Base-by-base conservation (phyloP, 2,329 filamentous ascomycete genomes). In the Sclerotinia glacialis region DNA sequence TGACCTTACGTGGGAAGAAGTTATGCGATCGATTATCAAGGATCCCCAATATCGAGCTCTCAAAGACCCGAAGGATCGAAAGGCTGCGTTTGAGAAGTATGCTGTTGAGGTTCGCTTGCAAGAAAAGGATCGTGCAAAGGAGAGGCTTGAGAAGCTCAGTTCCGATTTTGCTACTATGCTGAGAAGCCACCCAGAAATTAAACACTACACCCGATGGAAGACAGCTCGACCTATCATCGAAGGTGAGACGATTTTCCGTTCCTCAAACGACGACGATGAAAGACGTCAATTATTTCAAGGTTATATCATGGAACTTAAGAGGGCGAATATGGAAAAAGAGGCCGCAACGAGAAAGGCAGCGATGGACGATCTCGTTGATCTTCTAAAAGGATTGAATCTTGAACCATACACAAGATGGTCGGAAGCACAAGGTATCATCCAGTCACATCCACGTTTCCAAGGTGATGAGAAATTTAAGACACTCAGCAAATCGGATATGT, bases 91-190 rank as follows among this genome's bases (percentile, higher is more conserved):
- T 78, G 92, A 97, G 80, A 97, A 97, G 80, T 99, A 95, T 81
- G 92, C 92, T 77, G 85, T 92, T 73, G 92, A 98, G 77, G 86
- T 96, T 78, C 87, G 95, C 72, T 83, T 90, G 72, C 92, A 97
- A 80, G 95, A 99, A 80, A 95, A 96, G 81, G 92, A 96, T 78
- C 90, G 91, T 72, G 93, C 93, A 76, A 94, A 96, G 79, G 94
- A 98, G 80, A 89, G 95, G 76, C 84, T 96, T 78, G 85, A 91
- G 73, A 98, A 97, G 81, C 84, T 98, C 75, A 91, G 93, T 74
- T 85, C 91, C 78, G 95, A 98, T 82, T 99, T 99, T 79, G 90
- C 90, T 72, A 93, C 89, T 65, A 99, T 99, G 95, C 85, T 99
- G 72, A 92, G 90, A 79, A 93, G 93, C 71, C 94, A 99, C 78